These are phyloP conservation scores for Quercus lobata DNA, from an alignment of 331 rosid genomes.

Conservation along the genomic window DNA sequence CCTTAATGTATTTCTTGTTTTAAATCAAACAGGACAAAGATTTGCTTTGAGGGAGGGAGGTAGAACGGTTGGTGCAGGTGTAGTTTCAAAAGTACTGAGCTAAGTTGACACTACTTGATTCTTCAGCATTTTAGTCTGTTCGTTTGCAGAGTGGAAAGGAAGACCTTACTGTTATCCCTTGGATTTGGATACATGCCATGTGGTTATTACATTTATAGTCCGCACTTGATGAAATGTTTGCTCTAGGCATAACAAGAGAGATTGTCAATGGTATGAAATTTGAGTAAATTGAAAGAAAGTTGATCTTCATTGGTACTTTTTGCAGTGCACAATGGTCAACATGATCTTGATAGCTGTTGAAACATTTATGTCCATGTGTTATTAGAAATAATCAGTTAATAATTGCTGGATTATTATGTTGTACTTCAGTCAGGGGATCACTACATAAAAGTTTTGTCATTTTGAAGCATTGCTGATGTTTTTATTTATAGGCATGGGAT, in stretches of 20 bases:
- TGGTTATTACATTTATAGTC: conserved; percentile 28
- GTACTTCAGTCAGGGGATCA: conserved; percentile 2
- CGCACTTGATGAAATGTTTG: conserved; percentile 4
- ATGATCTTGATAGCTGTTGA: conserved; percentile 18
- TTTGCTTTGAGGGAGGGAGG: conserved; percentile 99
- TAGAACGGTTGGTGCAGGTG: conserved; percentile 99
- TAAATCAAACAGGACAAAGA: conserved; percentile 77
- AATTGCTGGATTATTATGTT: conserved; percentile 4
- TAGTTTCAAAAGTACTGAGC: conserved; percentile 84
- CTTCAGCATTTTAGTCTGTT: conserved; percentile 20
- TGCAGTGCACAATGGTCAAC: conserved; percentile 36
- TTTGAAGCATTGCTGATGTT: neutral
- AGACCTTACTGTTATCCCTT: conserved; percentile 18
- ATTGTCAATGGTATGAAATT: conserved; percentile 24
- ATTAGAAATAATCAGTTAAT: conserved; percentile 44
- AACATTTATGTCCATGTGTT: conserved; percentile 12
- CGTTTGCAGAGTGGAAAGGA: conserved; percentile 21
- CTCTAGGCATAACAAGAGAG: conserved; percentile 13
- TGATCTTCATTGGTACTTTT: conserved; percentile 31
- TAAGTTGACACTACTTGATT: conserved; percentile 11
- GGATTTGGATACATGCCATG: conserved; percentile 29
- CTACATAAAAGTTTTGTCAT: neutral
- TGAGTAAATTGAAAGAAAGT: conserved; percentile 33
- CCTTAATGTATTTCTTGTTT: conserved; percentile 1
- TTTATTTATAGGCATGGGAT: neutral